phyloP scores from a whole-genome alignment of 2,329 filamentous ascomycete species.

The Byssothecium circinans region DNA sequence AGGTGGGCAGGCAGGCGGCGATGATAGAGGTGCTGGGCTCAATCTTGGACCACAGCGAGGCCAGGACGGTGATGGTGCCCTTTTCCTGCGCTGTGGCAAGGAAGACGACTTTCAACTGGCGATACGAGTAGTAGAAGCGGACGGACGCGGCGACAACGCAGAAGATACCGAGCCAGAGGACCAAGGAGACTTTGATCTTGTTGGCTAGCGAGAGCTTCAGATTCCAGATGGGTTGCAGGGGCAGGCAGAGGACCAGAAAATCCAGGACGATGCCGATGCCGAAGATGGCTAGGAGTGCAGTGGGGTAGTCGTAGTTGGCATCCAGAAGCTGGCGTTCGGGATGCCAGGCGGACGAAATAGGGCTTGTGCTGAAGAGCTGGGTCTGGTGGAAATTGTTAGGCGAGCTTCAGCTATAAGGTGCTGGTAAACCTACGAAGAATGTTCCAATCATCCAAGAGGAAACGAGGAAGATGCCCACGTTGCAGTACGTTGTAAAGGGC shows the following conservation, averaged over 20 bases:
- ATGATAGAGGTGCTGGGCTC: constrained; percentile 2
- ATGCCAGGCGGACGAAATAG: background rate
- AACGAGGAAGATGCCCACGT: background rate
- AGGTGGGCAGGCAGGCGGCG: constrained; percentile 1
- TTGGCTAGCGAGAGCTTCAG: constrained; percentile 5
- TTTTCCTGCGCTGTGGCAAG: background rate
- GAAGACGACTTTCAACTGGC: background rate
- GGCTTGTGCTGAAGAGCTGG: background rate
- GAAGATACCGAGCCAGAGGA: constrained; percentile 17
- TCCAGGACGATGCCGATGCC: constrained; percentile 9
- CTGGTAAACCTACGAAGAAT: background rate
- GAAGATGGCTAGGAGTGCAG: constrained; percentile 5
- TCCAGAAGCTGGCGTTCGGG: background rate
- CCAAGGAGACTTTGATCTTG: constrained; percentile 6
- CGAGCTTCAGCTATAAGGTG: background rate
- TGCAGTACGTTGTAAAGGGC: background rate
- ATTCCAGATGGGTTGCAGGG: constrained; percentile 7
- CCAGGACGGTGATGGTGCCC: background rate
- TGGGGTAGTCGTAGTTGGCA: background rate
- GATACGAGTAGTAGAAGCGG: constrained; percentile 6
- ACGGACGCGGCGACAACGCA: constrained; percentile 13
- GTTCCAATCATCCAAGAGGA: background rate
- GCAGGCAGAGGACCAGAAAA: constrained; percentile 11
- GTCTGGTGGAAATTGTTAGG: background rate
- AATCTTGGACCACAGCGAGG: constrained; percentile 3